phyloP scores from a whole-genome alignment of 1,284 basidiomycete species.

The Macrocybe sp. region DNA sequence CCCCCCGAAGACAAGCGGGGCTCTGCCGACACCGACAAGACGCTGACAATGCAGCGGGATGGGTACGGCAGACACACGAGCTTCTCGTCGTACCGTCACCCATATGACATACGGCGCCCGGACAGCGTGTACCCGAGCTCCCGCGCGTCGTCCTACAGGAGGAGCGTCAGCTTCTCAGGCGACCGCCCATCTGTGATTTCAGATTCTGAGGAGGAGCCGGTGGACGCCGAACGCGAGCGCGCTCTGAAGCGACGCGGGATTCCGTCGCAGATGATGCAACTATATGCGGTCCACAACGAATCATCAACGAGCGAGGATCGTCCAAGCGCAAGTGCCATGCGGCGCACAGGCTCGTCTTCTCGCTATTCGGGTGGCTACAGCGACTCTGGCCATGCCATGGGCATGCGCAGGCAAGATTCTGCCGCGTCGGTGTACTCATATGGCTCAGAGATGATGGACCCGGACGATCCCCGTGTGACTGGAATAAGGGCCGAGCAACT shows the following conservation, averaged over 20 bases:
- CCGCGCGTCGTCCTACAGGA: constrained; percentile 14
- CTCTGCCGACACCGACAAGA: constrained; percentile 26
- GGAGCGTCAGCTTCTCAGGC: constrained; percentile 28
- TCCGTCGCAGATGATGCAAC: constrained; percentile 48
- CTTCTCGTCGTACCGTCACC: constrained; percentile 52
- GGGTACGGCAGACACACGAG: constrained; percentile 23
- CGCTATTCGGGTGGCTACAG: constrained; percentile 14
- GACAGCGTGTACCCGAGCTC: constrained; percentile 30
- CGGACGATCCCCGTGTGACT: constrained; percentile 50
- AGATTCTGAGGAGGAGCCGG: constrained; percentile 18
- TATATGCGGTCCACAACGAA: constrained; percentile 37
- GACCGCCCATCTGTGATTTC: constrained; percentile 16
- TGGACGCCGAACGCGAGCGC: constrained; percentile 24
- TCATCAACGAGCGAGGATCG: neutral
- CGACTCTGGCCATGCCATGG: constrained; percentile 18
- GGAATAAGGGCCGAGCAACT: constrained; percentile 36
- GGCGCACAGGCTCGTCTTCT: neutral
- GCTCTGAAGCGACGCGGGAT: constrained; percentile 35
- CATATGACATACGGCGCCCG: constrained; percentile 54
- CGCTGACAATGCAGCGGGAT: constrained; percentile 18
- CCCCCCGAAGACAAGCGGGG: constrained; percentile 14
- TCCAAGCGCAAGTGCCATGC: neutral
- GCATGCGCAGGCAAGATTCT: constrained; percentile 27
- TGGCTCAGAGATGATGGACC: constrained; percentile 44
- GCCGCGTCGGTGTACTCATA: constrained; percentile 29